phyloP scores from a whole-genome alignment of 2,329 filamentous ascomycete species.

The Fonsecaea pedrosoi region DNA sequence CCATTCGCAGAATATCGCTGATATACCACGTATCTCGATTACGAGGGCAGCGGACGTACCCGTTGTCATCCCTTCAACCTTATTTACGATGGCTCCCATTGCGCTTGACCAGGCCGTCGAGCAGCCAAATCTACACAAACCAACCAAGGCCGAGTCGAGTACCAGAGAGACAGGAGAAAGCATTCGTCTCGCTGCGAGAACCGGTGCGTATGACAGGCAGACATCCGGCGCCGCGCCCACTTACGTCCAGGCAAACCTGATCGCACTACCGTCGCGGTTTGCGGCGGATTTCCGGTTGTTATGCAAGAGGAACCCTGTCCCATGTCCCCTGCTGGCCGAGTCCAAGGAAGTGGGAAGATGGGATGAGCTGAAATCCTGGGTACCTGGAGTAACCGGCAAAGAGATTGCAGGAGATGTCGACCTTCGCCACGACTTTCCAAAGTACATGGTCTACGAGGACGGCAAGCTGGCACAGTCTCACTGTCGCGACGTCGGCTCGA shows the following conservation, averaged over 20 bases:
- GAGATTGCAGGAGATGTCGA: conserved; percentile 57
- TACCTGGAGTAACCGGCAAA: conserved; percentile 42
- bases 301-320: conserved; percentile 67
- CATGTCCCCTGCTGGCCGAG: conserved; percentile 66
- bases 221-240: conserved; percentile 64
- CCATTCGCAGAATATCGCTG: neutral
- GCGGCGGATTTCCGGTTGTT: conserved; percentile 65
- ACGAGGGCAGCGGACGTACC: neutral
- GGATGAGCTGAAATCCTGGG: conserved; percentile 49
- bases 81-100: neutral
- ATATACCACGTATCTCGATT: neutral
- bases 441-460: conserved; percentile 65
- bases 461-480: conserved; percentile 51
- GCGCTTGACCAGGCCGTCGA: neutral
- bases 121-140: neutral
- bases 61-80: neutral
- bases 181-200: conserved; percentile 34
- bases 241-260: conserved; percentile 67
- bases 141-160: neutral
- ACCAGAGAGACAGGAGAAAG: conserved; percentile 28
- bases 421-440: conserved; percentile 64
- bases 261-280: conserved; percentile 64
- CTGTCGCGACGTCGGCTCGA: conserved; percentile 52
- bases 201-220: conserved; percentile 35
- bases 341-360: conserved; percentile 55